These are phyloP conservation scores for Pelargonium cotyledonis DNA, from an alignment of 441 rosid genomes.

Conservation along the genomic window DNA sequence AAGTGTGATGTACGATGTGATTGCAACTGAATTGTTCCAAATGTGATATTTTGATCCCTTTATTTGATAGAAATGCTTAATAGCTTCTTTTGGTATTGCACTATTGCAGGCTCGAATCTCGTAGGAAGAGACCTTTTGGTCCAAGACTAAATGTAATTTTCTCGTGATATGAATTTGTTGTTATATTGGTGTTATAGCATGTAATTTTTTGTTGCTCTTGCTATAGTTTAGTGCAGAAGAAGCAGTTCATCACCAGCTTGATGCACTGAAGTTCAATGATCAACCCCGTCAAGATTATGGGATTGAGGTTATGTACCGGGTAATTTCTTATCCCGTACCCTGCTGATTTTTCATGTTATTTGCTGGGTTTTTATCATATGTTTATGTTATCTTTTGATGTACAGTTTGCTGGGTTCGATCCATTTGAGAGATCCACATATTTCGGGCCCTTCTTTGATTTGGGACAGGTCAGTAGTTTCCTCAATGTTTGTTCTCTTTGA, in stretches of 20 bases:
- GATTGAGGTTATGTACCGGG: conserved; percentile 87
- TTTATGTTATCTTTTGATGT: conserved; percentile 5
- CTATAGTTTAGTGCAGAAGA: conserved; percentile 86
- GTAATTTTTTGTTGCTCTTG: conserved; percentile 21
- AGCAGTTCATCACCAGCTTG: conserved; percentile 72
- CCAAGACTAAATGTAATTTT: conserved; percentile 67
- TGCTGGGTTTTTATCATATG: background rate
- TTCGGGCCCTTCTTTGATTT: conserved; percentile 89
- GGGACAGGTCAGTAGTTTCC: conserved; percentile 58
- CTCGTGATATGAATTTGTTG: background rate
- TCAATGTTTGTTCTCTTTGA: background rate
- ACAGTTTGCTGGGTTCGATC: conserved; percentile 96
- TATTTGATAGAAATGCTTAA: background rate
- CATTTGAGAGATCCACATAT: conserved; percentile 82
- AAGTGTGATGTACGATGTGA: no score
- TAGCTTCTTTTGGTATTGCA: conserved; percentile 27
- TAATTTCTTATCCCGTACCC: conserved; percentile 21
- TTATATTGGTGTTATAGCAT: background rate
- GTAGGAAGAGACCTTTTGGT: conserved; percentile 83
- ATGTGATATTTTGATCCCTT: no score
- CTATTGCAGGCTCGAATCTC: conserved; percentile 83
- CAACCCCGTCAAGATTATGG: conserved; percentile 89
- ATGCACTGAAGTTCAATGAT: conserved; percentile 79
- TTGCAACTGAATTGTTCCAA: no score
- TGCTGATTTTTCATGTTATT: background rate